Base-by-base conservation (phyloP, 176 grass and related monocot genomes). In the Typha latifolia region DNA sequence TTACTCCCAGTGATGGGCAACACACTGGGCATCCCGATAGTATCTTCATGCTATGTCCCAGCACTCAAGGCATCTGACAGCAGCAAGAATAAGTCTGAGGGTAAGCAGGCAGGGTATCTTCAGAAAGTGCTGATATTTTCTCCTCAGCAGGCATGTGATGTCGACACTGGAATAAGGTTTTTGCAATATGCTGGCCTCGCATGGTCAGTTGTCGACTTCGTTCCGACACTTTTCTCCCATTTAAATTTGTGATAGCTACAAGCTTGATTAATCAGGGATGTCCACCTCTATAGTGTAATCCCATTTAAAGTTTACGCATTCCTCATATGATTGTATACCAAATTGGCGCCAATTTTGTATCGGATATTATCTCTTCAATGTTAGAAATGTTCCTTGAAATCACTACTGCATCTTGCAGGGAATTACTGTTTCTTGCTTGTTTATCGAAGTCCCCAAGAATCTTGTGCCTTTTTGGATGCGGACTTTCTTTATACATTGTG, bases 101-200 rank as follows among this genome's bases (percentile, higher is more conserved):
- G 43, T n/a, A 96, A 72, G 88, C 84, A 84, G 27, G 29, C 43
- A 0, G 94, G 86, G 0, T 85, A 87, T 49, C 81, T 90, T 18
- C 89, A 85, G 67, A 80, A 84, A 50, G 52, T 85, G 2, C 76
- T 90, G 77, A 68, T 78, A 32, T 76, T 87, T 29, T 76, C 87
- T 32, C 81, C 94, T 6, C 95, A 78, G 61, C 87, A 99, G 74
- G 83, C 80, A 0, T 99, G 93, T 12, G 89, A 99, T 12, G 89
- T 99, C 9, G 95, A 99, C 62, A 99, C 95, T 0, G 95, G 95
- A 49, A 99, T 99, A 62, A 76, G 95, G 78, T 99, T 99, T 32
- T 65, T 94, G 10, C 95, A 99, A 71, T 99, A 99, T 31, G 81
- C 89, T 0, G 82, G 95, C 27, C 89, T 99, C 6, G 89, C 89